Evolutionary conservation across 768 basidiomycete species (phyloP).

Genomic region (Suillus discolor): DNA sequence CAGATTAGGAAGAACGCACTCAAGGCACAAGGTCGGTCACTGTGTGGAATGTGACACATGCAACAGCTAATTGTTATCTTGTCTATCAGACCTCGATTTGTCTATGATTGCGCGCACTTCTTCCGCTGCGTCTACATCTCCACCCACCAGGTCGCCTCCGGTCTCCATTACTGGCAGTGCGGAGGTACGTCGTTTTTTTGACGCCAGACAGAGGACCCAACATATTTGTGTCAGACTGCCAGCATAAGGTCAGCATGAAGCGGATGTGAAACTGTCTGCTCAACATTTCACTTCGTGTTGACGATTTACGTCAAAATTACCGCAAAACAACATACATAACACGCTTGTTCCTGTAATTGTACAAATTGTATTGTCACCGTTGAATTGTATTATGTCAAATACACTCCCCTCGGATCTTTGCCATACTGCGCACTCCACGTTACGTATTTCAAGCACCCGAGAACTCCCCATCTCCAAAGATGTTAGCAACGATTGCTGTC

Average conservation of each 20-base stretch:
- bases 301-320: background rate
- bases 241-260: slow-evolving; percentile 6
- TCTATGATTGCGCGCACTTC: slow-evolving; percentile 84
- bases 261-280: background rate
- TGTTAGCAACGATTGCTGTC: slow-evolving; percentile 2
- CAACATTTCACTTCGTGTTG: background rate
- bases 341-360: slow-evolving; percentile 3
- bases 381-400: slow-evolving; percentile 1
- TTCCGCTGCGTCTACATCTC: slow-evolving; percentile 64
- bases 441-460: background rate
- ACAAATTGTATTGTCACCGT: background rate
- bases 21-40: slow-evolving; percentile 54
- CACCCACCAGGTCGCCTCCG: slow-evolving; percentile 23
- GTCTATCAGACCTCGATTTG: slow-evolving; percentile 52
- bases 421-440: background rate
- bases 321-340: background rate
- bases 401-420: background rate
- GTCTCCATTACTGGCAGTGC: slow-evolving; percentile 19
- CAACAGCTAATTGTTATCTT: slow-evolving; percentile 6
- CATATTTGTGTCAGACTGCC: slow-evolving; percentile 1
- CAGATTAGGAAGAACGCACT: slow-evolving; percentile 75
- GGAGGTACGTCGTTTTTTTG: slow-evolving; percentile 15
- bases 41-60: background rate
- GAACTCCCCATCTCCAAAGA: background rate
- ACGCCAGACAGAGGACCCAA: background rate